Base-by-base conservation (phyloP, 2,329 filamentous ascomycete genomes). In the Daldinia eschscholtzii region DNA sequence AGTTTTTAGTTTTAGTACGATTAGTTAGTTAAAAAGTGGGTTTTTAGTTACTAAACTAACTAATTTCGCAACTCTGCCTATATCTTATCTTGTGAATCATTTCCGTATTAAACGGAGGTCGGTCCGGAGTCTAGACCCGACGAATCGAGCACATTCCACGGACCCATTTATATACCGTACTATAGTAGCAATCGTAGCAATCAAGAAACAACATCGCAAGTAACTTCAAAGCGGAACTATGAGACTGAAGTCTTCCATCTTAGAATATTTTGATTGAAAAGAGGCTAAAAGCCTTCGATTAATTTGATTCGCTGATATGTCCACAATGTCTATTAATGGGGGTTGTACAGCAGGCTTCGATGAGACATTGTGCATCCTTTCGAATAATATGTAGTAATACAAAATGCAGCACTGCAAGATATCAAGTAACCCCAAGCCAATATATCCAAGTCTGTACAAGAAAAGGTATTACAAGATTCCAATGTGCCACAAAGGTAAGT, bases 91-190 rank as follows among this genome's bases (percentile, higher is more conserved):
- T 6, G 63, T 41, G 20, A 63, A 63, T 67, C 56, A 20, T 67
- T 61, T 53, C 61, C 56, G 57, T 57, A 67, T 56, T 61, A 65
- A 64, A 67, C 67, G 57, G 52, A 28, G 23, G 20, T 13, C 13
- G 26, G 46, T n/a, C 28, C 30, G 28, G 44, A 35, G 56, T 60
- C 55, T 60, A 64, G 64, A 63, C 48, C 52, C 20, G 13, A 30
- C 23, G 18, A 20, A 23, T 44, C 42, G 60, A 48, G 41, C 41
- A 44, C 26, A 64, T 64, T 44, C 56, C 20, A 39, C 35, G 41
- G 56, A 60, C 59, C n/a, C 23, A 59, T 39, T 39, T n/a, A 48
- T 23, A 23, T 23, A 23, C 20, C 20, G 20, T 23, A 23, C 20
- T 23, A 23, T 23, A 2, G n/a, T n/a, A n/a, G n/a, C n/a, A n/a